Base-by-base conservation (phyloP, 108 stramenopile species). In the Stephanodiscus minutulus region DNA sequence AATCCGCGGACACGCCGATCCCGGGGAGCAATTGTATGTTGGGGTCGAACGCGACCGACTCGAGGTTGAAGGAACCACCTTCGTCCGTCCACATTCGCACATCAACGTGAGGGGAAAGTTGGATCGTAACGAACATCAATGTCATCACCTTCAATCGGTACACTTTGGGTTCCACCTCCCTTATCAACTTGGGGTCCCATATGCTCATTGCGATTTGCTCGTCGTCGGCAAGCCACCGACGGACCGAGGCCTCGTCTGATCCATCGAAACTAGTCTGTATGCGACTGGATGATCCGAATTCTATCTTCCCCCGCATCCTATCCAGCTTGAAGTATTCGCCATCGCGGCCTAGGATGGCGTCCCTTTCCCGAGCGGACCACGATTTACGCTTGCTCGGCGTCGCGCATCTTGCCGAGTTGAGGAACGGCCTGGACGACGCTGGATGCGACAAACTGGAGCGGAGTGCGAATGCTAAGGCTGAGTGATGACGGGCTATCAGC, bases 91-190 rank as follows among this genome's bases (percentile, higher is more conserved):
- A 89, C 89, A 93, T 91, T 36, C 86, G 53, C 7, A 90, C 68
- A 76, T 90, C 89, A 7, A 93, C 92, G 28, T 75, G 79, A 7
- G 92, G 92, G 12, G 84, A 66, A 21, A 90, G 75, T 58, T 87
- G 79, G 18, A 93, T 79, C 3, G 92, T 91, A 13, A 93, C 87
- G 67, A 93, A 93, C 83, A 89, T 87, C 28, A 93, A 64, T 29
- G 77, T 86, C 92, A 93, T 93, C 28, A 87, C 59, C 66, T 87
- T 86, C 41, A 93, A 61, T 52, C 86, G 74, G 67, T 87, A 93
- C 7, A 88, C 70, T 33, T 70, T 61, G 9, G 87, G 63, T 20
- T 77, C 79, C 43, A 86, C 31, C 20, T 86, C 87, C 15, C 36
- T 61, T 33, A 87, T 84, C 58, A 92, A 59, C 20, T 77, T 68